These are phyloP conservation scores for Striga asiatica DNA, from an alignment of 257 asterid species.

Conservation along the genomic window DNA sequence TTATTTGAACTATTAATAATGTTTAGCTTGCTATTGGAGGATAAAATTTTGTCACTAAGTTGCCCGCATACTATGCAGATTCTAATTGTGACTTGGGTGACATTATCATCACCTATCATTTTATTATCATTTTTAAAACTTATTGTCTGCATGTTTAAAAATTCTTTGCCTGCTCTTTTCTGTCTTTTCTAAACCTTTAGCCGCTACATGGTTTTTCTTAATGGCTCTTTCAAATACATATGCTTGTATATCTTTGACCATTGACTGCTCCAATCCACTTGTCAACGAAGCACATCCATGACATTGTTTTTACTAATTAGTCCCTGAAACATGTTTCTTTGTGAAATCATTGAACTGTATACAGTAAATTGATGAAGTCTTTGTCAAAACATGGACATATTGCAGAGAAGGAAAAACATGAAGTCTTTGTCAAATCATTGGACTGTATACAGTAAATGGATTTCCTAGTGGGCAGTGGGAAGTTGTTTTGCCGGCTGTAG, in stretches of 20 bases:
- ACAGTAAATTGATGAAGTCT: neutral
- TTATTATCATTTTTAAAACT: neutral
- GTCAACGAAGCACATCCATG: neutral
- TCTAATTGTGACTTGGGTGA: too few relatives aligned
- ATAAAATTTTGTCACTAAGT: slow-evolving; percentile 1
- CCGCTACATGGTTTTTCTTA: neutral
- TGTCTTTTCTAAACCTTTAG: slow-evolving; percentile 6
- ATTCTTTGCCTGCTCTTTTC: neutral
- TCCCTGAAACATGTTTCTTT: neutral
- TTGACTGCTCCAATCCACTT: neutral
- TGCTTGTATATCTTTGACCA: neutral
- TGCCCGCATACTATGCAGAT: neutral
- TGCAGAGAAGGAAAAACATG: slow-evolving; percentile 71
- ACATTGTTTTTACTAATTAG: neutral
- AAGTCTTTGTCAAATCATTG: too few relatives aligned
- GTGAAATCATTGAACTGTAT: slow-evolving; percentile 5
- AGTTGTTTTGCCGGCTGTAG: slow-evolving; percentile 72
- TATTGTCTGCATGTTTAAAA: neutral
- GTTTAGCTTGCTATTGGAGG: neutral
- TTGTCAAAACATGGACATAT: slow-evolving; percentile 10
- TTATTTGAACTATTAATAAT: neutral
- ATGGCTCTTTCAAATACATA: neutral
- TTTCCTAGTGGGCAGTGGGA: slow-evolving; percentile 65
- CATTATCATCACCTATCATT: neutral
- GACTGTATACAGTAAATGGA: too few relatives aligned